phyloP scores from a whole-genome alignment of 2,329 filamentous ascomycete genomes.

The Juglanconis oblonga region DNA sequence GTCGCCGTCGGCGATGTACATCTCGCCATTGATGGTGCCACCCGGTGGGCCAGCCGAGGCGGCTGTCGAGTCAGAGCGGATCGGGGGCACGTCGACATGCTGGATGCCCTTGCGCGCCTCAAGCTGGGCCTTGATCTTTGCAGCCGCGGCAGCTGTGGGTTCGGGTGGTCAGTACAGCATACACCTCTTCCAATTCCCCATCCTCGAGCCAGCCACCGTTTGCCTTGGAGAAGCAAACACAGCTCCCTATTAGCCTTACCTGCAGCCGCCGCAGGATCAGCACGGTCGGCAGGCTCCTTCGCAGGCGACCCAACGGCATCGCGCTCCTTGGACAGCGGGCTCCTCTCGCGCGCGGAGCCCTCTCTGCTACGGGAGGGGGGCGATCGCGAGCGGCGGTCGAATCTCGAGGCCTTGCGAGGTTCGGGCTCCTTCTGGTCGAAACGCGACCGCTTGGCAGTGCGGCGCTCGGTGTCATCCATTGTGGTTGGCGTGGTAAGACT shows the following conservation, averaged over 20 bases:
- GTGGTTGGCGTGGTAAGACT: not conserved
- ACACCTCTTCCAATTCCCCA: too few species aligned
- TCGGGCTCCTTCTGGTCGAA: conserved; percentile 91
- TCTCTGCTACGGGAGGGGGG: conserved; percentile 61
- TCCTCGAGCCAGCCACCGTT: too few species aligned
- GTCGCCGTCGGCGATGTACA: conserved; percentile 94
- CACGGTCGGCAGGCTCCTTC: conserved; percentile 59
- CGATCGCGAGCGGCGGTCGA: conserved; percentile 88
- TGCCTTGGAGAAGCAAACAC: not conserved
- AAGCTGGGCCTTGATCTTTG: conserved; percentile 78
- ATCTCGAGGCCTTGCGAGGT: conserved; percentile 72
- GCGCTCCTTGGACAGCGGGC: conserved; percentile 59
- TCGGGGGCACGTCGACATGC: conserved; percentile 84
- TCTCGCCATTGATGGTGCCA: conserved; percentile 73
- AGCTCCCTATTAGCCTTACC: conserved; percentile 46
- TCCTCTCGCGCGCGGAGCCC: conserved; percentile 74
- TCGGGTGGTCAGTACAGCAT: not conserved
- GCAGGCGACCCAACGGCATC: conserved; percentile 34
- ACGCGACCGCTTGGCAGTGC: conserved; percentile 76
- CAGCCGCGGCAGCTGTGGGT: conserved; percentile 74
- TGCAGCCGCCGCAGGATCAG: conserved; percentile 74
- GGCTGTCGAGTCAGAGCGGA: conserved; percentile 46
- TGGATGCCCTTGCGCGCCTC: conserved; percentile 87
- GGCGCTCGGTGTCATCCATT: conserved; percentile 78
- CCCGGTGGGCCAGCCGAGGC: conserved; percentile 38